Evolutionary conservation across 1,139 yeast genomes (phyloP).

Genomic region (Suhomyces ambrosiae): DNA sequence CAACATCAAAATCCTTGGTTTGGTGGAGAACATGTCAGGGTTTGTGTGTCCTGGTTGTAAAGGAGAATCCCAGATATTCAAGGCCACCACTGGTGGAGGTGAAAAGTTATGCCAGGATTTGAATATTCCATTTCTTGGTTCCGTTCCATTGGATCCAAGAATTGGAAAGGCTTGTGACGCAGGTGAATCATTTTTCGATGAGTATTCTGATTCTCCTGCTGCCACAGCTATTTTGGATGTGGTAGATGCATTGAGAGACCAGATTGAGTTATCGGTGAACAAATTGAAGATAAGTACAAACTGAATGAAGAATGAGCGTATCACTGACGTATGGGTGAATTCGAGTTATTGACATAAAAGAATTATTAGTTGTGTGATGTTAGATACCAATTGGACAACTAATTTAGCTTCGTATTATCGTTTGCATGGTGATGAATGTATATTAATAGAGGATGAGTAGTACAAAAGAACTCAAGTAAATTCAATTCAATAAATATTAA

Average conservation of each 20-base stretch:
- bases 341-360: too few relatives aligned
- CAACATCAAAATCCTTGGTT: slow-evolving; percentile 77
- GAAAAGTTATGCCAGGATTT: slow-evolving; percentile 77
- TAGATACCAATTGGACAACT: too few relatives aligned
- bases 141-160: slow-evolving; percentile 94
- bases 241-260: slow-evolving; percentile 62
- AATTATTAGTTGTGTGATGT: too few relatives aligned
- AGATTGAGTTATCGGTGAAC: slow-evolving; percentile 30
- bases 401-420: too few relatives aligned
- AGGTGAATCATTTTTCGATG: slow-evolving; percentile 85
- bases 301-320: neutral
- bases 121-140: slow-evolving; percentile 76
- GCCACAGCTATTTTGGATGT: slow-evolving; percentile 83
- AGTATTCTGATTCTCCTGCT: slow-evolving; percentile 91
- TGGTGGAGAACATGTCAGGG: slow-evolving; percentile 98
- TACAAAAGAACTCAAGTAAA: too few relatives aligned
- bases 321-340: too few relatives aligned
- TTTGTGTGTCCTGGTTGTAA: slow-evolving; percentile 95
- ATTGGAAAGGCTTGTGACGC: slow-evolving; percentile 86
- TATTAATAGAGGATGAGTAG: too few relatives aligned
- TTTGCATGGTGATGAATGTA: too few relatives aligned
- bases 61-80: slow-evolving; percentile 87
- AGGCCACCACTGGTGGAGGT: slow-evolving; percentile 98
- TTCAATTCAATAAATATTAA: too few relatives aligned
- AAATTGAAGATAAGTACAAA: slow-evolving; percentile 2